Evolutionary conservation across 2,329 filamentous ascomycete species (phyloP), one percentile per base, ranked within the genome.

Genomic region (Alternaria infectoria): DNA sequence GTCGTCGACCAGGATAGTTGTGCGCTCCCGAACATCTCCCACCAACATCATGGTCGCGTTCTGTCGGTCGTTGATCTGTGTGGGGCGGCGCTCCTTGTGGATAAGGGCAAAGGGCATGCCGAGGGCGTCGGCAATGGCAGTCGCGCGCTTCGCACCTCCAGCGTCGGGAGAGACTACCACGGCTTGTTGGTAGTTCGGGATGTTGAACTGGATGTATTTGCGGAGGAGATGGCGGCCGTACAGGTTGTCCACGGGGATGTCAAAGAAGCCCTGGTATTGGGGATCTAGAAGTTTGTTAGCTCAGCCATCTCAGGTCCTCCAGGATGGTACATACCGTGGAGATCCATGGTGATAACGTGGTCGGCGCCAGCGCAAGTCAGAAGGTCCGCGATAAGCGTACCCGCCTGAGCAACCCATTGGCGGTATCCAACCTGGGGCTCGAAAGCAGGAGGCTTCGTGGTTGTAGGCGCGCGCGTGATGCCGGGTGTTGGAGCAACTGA

Each of bases 251-350:
- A 99, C 96, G 3, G 96, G 96, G 62, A 98, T 97, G 77, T 99
- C 95, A 77, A 99, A 98, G 85, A 97, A 99, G 57, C 96, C 96
- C 81, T 99, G 96, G 77, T 98, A 98, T 81, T 99, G 93, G 45
- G 93, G 92, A 80, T 97, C 95, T 74, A 13, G 79, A 96, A 93
- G 6, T 7, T 7, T 49, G 59, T 73, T 28, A 74, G 69, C 45
- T 15, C n/a, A 13, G 11, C 12, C 21, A 13, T 13, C 5, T 15
- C 32, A 43, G 19, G 12, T 5, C 2, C 10, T 19, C 5, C 10
- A n/a, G 26, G 15, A 5, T 58, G 23, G 4, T 36, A 55, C 68
- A 23, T 54, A 73, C 72, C 72, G 55, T 79, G 76, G 56, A 99
- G 87, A 77, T 99, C 96, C 92, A 99, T 96, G 30, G 95, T 97